phyloP scores from a whole-genome alignment of 208 protist genomes.

The Trichomonas vaginalis region DNA sequence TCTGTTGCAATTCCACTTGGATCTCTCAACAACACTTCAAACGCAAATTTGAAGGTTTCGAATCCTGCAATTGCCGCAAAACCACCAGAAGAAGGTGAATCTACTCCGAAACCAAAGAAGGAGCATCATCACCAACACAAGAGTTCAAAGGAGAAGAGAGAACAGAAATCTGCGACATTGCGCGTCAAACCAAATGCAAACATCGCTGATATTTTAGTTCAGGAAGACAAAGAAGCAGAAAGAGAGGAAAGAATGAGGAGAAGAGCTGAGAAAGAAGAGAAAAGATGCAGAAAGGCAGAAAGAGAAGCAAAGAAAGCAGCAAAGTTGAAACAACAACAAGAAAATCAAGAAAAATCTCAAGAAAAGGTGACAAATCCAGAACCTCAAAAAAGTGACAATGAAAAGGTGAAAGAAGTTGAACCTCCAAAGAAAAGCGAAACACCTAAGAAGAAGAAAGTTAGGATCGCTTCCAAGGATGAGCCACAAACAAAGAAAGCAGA shows the following conservation, averaged over 20 bases:
- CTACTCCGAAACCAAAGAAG: not conserved
- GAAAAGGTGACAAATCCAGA: too few relatives aligned
- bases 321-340: too few relatives aligned
- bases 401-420: too few relatives aligned
- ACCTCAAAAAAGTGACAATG: too few relatives aligned
- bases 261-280: not conserved
- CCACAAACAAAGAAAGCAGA: too few relatives aligned
- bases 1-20: not conserved
- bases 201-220: not conserved
- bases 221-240: not conserved
- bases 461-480: too few relatives aligned
- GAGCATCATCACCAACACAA: not conserved
- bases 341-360: too few relatives aligned
- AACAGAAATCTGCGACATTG: not conserved
- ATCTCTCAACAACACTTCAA: not conserved
- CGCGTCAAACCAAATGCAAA: not conserved
- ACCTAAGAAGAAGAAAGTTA: too few relatives aligned
- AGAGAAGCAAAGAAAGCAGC: too few relatives aligned
- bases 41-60: not conserved
- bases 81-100: not conserved
- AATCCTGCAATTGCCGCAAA: not conserved
- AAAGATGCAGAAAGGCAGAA: not conserved
- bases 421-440: too few relatives aligned
- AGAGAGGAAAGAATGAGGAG: not conserved
- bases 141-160: not conserved